phyloP scores from a whole-genome alignment of 1,139 yeast species.

The Suhomyces ambrosiae region DNA sequence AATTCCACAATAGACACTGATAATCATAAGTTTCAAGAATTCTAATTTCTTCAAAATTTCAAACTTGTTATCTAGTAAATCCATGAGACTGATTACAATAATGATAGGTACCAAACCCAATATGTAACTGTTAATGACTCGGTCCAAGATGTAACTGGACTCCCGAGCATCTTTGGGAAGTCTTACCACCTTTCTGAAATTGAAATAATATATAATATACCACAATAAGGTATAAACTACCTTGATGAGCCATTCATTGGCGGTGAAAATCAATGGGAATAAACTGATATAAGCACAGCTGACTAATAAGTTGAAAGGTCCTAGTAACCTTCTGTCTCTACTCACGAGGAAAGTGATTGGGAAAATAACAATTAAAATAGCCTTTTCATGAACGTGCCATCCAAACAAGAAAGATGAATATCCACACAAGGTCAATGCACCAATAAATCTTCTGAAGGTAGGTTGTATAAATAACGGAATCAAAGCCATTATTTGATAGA shows the following conservation, averaged over 20 bases:
- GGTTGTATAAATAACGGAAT: conserved; percentile 78
- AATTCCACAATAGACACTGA: conserved; percentile 82
- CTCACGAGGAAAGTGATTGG: conserved; percentile 82
- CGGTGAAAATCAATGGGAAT: conserved; percentile 83
- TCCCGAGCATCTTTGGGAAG: conserved; percentile 51
- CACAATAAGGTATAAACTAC: conserved; percentile 79
- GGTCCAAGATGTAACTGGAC: conserved; percentile 62
- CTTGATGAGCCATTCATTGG: conserved; percentile 78
- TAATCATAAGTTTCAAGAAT: conserved; percentile 76
- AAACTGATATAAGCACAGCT: conserved; percentile 86
- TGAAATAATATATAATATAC: conserved; percentile 75
- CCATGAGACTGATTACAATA: conserved; percentile 53
- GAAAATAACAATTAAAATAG: conserved; percentile 82
- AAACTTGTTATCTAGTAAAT: conserved; percentile 56
- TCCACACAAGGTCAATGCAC: conserved; percentile 86
- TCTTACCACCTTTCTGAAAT: conserved; percentile 65
- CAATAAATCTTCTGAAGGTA: conserved; percentile 74
- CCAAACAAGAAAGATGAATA: conserved; percentile 91
- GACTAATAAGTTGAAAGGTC: conserved; percentile 66
- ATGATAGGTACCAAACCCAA: conserved; percentile 71
- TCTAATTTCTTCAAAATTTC: conserved; percentile 56
- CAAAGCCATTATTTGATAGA: conserved; percentile 77
- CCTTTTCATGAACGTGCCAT: conserved; percentile 99
- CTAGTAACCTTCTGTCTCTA: conserved; percentile 68
- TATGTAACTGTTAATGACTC: conserved; percentile 68